Evolutionary conservation across 2,329 filamentous ascomycete species (phyloP).

Genomic region (Xylaria digitata): DNA sequence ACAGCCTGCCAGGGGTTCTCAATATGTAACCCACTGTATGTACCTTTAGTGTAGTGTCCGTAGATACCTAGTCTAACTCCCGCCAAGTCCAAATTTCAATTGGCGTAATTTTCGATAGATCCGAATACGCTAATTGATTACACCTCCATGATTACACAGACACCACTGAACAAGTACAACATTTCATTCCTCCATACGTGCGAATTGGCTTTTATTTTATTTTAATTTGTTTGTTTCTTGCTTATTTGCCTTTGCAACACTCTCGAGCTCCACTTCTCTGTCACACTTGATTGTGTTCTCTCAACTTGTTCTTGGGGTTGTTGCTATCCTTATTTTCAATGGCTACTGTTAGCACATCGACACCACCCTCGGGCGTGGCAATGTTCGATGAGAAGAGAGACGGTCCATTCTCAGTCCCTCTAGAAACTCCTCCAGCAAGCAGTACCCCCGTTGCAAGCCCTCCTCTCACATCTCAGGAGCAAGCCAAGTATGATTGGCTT

Average conservation of each 20-base stretch:
- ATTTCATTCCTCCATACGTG: slow-evolving; percentile 4
- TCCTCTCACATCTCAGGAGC: slow-evolving; percentile 78
- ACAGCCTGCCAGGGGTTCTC: too few species aligned
- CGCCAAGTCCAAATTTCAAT: slow-evolving; percentile 20
- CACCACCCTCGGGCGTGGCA: slow-evolving; percentile 28
- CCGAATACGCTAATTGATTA: slow-evolving; percentile 28
- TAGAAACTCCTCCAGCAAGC: slow-evolving; percentile 66
- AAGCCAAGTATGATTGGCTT: slow-evolving; percentile 82
- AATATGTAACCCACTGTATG: background rate
- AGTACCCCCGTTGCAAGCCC: slow-evolving; percentile 67
- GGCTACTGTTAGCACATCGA: slow-evolving; percentile 29
- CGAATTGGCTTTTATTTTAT: background rate
- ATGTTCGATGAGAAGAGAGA: slow-evolving; percentile 43
- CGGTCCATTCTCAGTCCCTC: slow-evolving; percentile 62
- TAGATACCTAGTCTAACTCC: background rate
- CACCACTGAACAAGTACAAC: background rate
- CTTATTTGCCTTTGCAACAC: background rate
- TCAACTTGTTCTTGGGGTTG: background rate
- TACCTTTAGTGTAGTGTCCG: background rate
- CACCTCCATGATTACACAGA: background rate
- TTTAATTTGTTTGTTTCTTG: background rate
- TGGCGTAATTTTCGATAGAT: slow-evolving; percentile 18
- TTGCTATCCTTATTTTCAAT: slow-evolving; percentile 17
- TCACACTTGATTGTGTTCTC: background rate
- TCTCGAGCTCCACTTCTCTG: background rate